phyloP scores from a whole-genome alignment of 306 rosid species.

The Alnus rubra region DNA sequence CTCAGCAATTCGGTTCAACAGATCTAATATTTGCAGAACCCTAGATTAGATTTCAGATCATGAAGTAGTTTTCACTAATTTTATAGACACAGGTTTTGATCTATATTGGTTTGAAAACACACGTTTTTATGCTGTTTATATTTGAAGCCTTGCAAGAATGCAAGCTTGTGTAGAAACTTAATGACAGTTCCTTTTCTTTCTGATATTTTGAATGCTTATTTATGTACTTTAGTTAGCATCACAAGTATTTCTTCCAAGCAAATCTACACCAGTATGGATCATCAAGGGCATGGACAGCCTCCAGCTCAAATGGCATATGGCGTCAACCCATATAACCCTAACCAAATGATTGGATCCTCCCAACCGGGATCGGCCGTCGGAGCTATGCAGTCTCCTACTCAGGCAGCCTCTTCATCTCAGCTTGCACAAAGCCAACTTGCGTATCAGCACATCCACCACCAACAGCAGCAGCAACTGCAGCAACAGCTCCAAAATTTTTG shows the following conservation, averaged over 20 bases:
- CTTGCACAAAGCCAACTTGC: conserved; percentile 38
- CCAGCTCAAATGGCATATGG: conserved; percentile 33
- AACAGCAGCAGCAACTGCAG: conserved; percentile 46
- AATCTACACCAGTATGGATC: conserved; percentile 37
- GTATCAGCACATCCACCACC: conserved; percentile 39
- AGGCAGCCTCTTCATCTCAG: conserved; percentile 31
- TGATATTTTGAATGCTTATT: neutral
- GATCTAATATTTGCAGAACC: neutral
- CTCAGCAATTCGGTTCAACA: neutral
- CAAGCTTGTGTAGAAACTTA: neutral
- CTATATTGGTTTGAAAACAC: neutral
- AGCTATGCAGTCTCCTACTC: conserved; percentile 33
- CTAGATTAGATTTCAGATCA: neutral
- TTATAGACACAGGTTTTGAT: neutral
- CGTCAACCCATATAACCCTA: conserved; percentile 36
- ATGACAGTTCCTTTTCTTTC: neutral
- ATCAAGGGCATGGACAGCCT: conserved; percentile 40
- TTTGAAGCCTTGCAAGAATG: neutral
- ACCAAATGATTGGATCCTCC: conserved; percentile 35
- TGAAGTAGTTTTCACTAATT: neutral
- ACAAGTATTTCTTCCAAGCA: conserved; percentile 6
- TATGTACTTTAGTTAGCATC: neutral
- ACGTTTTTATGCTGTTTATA: neutral
- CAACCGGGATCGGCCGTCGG: conserved; percentile 26
- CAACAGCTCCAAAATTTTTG: conserved; percentile 51